Base-by-base conservation (phyloP, 768 basidiomycete species). In the Trichaptum fuscoviolaceum region DNA sequence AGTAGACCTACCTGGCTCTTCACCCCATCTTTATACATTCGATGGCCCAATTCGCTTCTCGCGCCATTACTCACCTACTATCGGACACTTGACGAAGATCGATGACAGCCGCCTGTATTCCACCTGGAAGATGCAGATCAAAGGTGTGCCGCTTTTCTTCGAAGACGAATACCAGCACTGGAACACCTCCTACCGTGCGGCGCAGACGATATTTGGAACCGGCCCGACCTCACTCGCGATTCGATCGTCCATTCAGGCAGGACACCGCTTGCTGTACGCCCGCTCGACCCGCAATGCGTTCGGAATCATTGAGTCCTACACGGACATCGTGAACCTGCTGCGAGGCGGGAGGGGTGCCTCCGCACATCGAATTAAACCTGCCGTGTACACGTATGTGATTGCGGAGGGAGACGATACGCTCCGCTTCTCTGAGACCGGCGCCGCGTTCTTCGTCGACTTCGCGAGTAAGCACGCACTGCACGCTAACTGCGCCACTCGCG, bases 391-490 rank as follows among this genome's bases (percentile, higher is more conserved):
- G 52, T 95, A 94, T 77, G 83, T 94, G 74, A 87, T 95, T 73
- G 84, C 88, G 3, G 78, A 84, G 6, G 87, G 89, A 64, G 92
- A 91, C 76, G 85, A 91, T 68, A 83, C 90, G 9, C 82, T 93
- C 69, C 84, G 92, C 24, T 93, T 94, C 77, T 92, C 91, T 27
- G 92, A 93, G 75, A 95, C 92, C 2, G 92, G 92, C 18, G 91
- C 91, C 12, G 88, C 90, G 35, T 94, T 94, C 77, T 91, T 92
- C 71, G 90, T 93, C 68, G 90, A 93, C 76, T 89, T 93, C 73
- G 89, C 88, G 58, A 90, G 89, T 27, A 95, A 95, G 76, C 93
- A 95, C 72, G 93, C 91, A 5, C 81, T 95, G 73, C 92, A 94
- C 77, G 81, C 87, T 57, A 90, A 92, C 73, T 91, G 91, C 73